Conservation (phyloP, 148 eudicot genomes). For the Camellia granthamiana region DNA sequence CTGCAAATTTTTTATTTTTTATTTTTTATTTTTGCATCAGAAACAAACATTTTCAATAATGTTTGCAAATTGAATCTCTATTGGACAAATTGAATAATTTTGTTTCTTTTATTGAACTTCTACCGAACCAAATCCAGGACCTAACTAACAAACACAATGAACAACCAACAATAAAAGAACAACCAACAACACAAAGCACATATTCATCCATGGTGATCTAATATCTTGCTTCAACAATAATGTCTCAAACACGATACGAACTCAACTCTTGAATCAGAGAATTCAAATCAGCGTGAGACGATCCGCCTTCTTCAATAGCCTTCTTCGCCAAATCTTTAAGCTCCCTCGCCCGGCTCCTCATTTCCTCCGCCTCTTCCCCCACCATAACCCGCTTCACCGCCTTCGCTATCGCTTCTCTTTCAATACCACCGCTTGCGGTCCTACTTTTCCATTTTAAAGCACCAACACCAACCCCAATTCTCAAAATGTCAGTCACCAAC, state of each 20-base stretch:
- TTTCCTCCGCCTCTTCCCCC: slow-evolving; percentile 41
- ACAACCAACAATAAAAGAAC: too few relatives aligned
- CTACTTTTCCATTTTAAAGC: slow-evolving; percentile 17
- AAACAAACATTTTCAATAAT: too few relatives aligned
- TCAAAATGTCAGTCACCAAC: slow-evolving; percentile 31
- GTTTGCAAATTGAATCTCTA: too few relatives aligned
- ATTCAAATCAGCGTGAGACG: slow-evolving; percentile 29
- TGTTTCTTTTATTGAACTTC: too few relatives aligned
- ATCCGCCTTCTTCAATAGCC: slow-evolving; percentile 42
- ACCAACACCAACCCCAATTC: slow-evolving; percentile 40
- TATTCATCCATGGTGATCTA: too few relatives aligned
- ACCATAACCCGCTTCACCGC: slow-evolving; percentile 29
- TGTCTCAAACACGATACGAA: not conserved
- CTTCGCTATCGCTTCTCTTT: slow-evolving; percentile 18
- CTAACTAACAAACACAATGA: too few relatives aligned
- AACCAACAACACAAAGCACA: too few relatives aligned
- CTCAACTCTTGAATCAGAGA: slow-evolving; percentile 26
- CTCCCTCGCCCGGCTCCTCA: slow-evolving; percentile 26
- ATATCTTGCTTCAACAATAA: too few relatives aligned
- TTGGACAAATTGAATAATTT: too few relatives aligned
- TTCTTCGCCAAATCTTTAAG: slow-evolving; percentile 35
- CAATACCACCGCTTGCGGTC: not conserved
- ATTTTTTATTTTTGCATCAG: too few relatives aligned
- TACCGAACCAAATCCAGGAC: too few relatives aligned
- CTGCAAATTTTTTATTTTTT: too few relatives aligned